phyloP scores from a whole-genome alignment of 1,284 basidiomycete genomes.

The Mycocalia duriaeana region DNA sequence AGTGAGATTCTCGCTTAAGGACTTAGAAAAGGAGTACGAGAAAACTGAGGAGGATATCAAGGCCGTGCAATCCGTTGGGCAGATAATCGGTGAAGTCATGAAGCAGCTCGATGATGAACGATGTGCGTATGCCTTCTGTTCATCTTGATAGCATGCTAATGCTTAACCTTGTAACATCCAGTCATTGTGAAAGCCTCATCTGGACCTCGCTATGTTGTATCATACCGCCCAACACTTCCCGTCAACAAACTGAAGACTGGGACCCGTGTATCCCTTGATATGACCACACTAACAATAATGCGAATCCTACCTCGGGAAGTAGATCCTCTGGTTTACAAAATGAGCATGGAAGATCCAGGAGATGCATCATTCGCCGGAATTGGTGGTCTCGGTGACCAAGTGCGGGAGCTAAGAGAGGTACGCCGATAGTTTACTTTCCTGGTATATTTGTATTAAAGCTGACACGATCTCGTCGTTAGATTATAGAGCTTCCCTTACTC shows the following conservation, averaged over 20 bases:
- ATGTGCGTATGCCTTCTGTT: slow-evolving; percentile 54
- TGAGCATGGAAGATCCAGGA: slow-evolving; percentile 98
- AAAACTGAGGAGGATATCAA: slow-evolving; percentile 99
- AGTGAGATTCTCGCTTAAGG: slow-evolving; percentile 84
- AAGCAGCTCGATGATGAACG: slow-evolving; percentile 98
- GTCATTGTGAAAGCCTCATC: slow-evolving; percentile 99
- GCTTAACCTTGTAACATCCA: slow-evolving; percentile 25
- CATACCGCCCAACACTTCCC: slow-evolving; percentile 91
- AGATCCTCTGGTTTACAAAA: slow-evolving; percentile 98
- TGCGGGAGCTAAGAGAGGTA: slow-evolving; percentile 92
- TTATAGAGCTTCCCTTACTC: slow-evolving; percentile 93
- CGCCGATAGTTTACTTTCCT: slow-evolving; percentile 16
- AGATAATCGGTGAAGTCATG: slow-evolving; percentile 98
- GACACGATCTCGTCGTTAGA: too few relatives aligned
- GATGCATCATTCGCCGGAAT: slow-evolving; percentile 95
- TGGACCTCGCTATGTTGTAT: slow-evolving; percentile 98
- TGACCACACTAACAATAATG: slow-evolving; percentile 99
- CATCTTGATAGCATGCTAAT: slow-evolving; percentile 1
- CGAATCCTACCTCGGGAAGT: slow-evolving; percentile 96
- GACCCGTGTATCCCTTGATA: slow-evolving; percentile 95
- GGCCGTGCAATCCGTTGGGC: slow-evolving; percentile 96
- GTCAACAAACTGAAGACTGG: slow-evolving; percentile 90
- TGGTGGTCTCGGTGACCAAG: slow-evolving; percentile 94
- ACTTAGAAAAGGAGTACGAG: slow-evolving; percentile 85
- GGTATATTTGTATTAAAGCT: too few relatives aligned